phyloP scores from a whole-genome alignment of 108 stramenopile genomes.

The Ochromonas danica region DNA sequence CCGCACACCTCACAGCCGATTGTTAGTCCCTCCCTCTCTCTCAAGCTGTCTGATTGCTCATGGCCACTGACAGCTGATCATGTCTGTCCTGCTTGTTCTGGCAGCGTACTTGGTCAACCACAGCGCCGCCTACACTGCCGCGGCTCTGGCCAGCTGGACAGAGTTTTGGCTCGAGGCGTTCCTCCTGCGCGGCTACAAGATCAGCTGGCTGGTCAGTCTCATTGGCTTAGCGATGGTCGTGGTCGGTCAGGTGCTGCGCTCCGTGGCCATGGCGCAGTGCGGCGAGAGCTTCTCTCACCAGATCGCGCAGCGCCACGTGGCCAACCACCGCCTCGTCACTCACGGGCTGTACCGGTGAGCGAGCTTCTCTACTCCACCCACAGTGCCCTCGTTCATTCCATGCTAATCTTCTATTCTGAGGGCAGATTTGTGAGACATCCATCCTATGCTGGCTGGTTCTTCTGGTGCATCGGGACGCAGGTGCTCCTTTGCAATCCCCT shows the following conservation, averaged over 20 bases:
- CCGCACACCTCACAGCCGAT: slow-evolving; percentile 61
- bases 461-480: slow-evolving; percentile 81
- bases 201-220: background rate
- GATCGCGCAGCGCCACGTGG: slow-evolving; percentile 63
- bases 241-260: slow-evolving; percentile 70
- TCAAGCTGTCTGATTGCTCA: background rate
- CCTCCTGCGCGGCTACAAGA: slow-evolving; percentile 43
- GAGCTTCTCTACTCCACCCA: slow-evolving; percentile 68
- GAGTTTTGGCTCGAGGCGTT: slow-evolving; percentile 75
- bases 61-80: background rate
- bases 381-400: slow-evolving; percentile 80
- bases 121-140: slow-evolving; percentile 78
- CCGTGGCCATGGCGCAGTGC: slow-evolving; percentile 82
- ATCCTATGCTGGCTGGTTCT: slow-evolving; percentile 91
- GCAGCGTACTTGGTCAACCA: slow-evolving; percentile 84
- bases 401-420: slow-evolving; percentile 81
- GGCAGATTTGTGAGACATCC: slow-evolving; percentile 88
- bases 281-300: slow-evolving; percentile 90
- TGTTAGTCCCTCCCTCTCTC: slow-evolving; percentile 27
- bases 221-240: slow-evolving; percentile 68
- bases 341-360: background rate
- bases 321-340: background rate
- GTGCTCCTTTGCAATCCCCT: slow-evolving; percentile 54
- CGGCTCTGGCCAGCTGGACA: slow-evolving; percentile 70
- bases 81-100: background rate